Conservation (phyloP, 2,329 filamentous ascomycete species). For the Teratosphaeria nubilosa region DNA sequence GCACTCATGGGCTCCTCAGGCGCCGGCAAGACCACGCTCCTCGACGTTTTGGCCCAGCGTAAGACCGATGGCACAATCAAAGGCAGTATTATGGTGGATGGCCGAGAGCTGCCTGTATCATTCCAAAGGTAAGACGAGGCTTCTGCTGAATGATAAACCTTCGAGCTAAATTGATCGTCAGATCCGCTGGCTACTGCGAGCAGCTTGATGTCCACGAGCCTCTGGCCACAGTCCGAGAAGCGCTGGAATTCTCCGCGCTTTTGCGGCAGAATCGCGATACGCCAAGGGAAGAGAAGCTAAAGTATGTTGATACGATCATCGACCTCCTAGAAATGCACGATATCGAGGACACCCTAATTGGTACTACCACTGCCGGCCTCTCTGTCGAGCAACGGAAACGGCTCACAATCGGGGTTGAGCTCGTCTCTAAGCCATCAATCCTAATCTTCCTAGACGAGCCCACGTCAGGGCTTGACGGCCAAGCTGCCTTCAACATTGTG, state of each 20-base stretch:
- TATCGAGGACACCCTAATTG: slow-evolving; percentile 56
- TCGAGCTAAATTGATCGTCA: slow-evolving; percentile 43
- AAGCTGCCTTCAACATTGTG: slow-evolving; percentile 61
- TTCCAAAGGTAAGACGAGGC: slow-evolving; percentile 53
- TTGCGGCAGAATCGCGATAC: slow-evolving; percentile 52
- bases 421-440: slow-evolving; percentile 57
- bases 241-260: slow-evolving; percentile 55
- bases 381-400: slow-evolving; percentile 59
- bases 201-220: slow-evolving; percentile 56
- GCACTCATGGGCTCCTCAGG: slow-evolving; percentile 46
- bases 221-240: slow-evolving; percentile 54
- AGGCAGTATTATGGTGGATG: slow-evolving; percentile 55
- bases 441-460: slow-evolving; percentile 72
- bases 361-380: slow-evolving; percentile 49
- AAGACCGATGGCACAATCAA: slow-evolving; percentile 56
- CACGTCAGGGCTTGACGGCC: slow-evolving; percentile 57
- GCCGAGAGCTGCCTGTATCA: slow-evolving; percentile 33
- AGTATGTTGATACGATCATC: slow-evolving; percentile 57
- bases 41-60: slow-evolving; percentile 62
- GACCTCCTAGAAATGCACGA: slow-evolving; percentile 56
- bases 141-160: slow-evolving; percentile 29
- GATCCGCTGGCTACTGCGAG: slow-evolving; percentile 55
- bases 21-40: slow-evolving; percentile 77
- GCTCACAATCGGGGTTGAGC: slow-evolving; percentile 53
- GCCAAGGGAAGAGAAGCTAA: slow-evolving; percentile 50